Conservation (phyloP, 306 rosid species). For the Gleditsia sinensis region DNA sequence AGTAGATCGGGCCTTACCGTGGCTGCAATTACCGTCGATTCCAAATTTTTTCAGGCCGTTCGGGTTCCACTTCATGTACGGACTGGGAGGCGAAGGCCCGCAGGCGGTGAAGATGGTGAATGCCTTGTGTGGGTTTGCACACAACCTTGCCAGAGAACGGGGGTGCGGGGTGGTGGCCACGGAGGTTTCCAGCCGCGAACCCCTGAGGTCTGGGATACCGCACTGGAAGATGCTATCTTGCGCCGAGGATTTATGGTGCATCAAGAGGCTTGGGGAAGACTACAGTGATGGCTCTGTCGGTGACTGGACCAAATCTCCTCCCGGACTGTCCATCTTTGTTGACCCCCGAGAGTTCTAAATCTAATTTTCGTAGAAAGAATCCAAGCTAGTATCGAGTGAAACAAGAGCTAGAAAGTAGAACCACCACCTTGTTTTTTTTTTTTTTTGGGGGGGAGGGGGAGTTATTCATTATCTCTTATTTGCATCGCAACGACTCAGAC, state of each 20-base stretch:
- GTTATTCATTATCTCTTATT: not conserved
- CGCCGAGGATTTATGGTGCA: constrained; percentile 88
- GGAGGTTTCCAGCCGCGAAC: constrained; percentile 72
- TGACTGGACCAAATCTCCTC: constrained; percentile 94
- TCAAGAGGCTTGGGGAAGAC: constrained; percentile 80
- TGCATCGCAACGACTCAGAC: not conserved
- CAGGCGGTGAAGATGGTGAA: constrained; percentile 51
- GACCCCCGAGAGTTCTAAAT: constrained; percentile 86
- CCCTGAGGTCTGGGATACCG: constrained; percentile 62
- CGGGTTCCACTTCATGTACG: constrained; percentile 79
- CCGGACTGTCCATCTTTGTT: constrained; percentile 85
- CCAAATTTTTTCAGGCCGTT: constrained; percentile 78
- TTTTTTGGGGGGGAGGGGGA: too few relatives aligned
- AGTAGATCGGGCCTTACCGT: constrained; percentile 69
- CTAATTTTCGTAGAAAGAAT: not conserved
- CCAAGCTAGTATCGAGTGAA: not conserved
- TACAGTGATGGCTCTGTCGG: constrained; percentile 92
- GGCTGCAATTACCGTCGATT: constrained; percentile 67
- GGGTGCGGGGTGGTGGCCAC: constrained; percentile 84
- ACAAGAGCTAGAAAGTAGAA: not conserved
- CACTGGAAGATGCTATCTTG: constrained; percentile 89
- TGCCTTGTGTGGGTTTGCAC: constrained; percentile 70
- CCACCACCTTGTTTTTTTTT: not conserved
- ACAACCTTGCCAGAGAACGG: constrained; percentile 67
- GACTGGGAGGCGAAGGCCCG: constrained; percentile 81